phyloP scores from a whole-genome alignment of 345 rosid genomes.

The Boechera retrofracta region DNA sequence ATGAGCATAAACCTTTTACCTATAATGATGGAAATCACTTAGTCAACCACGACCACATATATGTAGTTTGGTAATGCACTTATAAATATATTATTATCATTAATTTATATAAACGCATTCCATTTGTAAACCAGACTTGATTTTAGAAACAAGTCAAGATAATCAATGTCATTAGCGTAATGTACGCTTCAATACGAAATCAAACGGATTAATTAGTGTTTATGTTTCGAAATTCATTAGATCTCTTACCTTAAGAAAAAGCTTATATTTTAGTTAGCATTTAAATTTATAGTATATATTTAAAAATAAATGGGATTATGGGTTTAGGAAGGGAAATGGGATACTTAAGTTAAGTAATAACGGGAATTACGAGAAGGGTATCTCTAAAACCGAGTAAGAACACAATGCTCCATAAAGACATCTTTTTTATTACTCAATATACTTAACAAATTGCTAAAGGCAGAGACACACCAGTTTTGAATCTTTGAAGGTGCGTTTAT shows the following conservation, averaged over 20 bases:
- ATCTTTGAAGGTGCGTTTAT: conserved; percentile 38
- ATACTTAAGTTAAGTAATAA: conserved; percentile 28
- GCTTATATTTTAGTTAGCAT: neutral
- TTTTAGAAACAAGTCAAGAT: conserved; percentile 25
- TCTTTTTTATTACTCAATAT: conserved; percentile 8
- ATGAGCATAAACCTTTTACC: conserved; percentile 15
- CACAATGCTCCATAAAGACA: conserved; percentile 49
- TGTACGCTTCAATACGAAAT: conserved; percentile 16
- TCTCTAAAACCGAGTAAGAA: conserved; percentile 48
- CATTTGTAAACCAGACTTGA: conserved; percentile 13
- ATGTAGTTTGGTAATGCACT: neutral
- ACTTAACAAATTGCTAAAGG: conserved; percentile 18
- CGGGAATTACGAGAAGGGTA: conserved; percentile 42
- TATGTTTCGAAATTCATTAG: neutral
- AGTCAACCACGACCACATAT: conserved; percentile 27
- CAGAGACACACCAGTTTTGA: conserved; percentile 40
- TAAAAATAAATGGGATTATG: conserved; percentile 31
- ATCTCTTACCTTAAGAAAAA: conserved; percentile 1
- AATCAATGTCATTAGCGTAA: conserved; percentile 29
- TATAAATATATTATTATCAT: no score
- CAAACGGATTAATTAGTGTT: conserved; percentile 20
- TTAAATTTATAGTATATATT: neutral
- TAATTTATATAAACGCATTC: neutral
- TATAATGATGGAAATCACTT: conserved; percentile 32
- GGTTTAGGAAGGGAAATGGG: conserved; percentile 37